Evolutionary conservation across 2,329 filamentous ascomycete genomes (phyloP), one percentile per base, ranked within the genome.

Genomic region (Lecanosticta acicola): DNA sequence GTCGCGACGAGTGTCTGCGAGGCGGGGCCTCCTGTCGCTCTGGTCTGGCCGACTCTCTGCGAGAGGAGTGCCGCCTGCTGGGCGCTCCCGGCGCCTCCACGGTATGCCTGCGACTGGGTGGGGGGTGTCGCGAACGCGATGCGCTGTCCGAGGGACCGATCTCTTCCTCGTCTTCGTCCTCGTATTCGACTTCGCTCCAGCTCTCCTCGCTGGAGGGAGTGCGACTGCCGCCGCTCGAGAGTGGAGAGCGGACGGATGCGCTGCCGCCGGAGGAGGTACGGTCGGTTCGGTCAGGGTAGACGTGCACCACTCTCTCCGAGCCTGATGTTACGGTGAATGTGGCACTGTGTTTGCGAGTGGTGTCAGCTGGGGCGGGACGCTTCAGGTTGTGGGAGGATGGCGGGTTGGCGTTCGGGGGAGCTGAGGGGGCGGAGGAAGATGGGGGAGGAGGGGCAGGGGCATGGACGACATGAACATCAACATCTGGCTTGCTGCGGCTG

Each of bases 101-200:
- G 45, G 57, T 53, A 57, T 65, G 53, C 39, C 59, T 64, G 41
- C 67, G 66, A 32, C 59, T 58, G 21, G 47, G 34, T 26, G 44
- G 37, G 3, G 46, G 50, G 13, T 50, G 55, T 38, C 66, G 62
- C 2, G 70, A 67, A 37, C 68, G 66, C 16, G 72, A 75, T 17
- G 71, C 72, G 19, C 71, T 74, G 58, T 75, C 72, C n/a, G 67
- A 71, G 19, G 71, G 71, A 18, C 69, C 66, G 54, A 75, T 69
- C 18, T 63, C 63, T 45, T 63, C 63, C 36, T 49, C 51, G 32
- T 41, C 39, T 19, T 63, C 63, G 45, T 63, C 62, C 36, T 48
- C 51, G 43, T 39, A 45, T 16, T 42, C 56, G 33, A 61, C 38
- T 32, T 58, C 49, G 29, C 43, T 52, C 58, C 58, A 63, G 39